phyloP scores from a whole-genome alignment of 768 basidiomycete genomes.

The Amanita molliuscula region DNA sequence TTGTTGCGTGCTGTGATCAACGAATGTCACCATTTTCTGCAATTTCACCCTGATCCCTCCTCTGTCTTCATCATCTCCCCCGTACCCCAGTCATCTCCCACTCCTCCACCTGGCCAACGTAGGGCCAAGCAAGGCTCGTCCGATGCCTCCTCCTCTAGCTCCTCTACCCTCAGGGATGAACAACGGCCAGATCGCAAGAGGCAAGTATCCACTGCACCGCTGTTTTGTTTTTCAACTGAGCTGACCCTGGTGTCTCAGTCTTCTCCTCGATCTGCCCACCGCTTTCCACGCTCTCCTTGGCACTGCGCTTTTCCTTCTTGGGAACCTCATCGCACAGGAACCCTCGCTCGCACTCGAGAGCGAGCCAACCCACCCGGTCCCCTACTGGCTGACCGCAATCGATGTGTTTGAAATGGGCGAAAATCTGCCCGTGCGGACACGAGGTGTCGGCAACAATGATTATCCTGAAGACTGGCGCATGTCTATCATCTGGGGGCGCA shows the following conservation, averaged over 20 bases:
- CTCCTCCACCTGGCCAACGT: neutral
- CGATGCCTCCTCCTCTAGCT: neutral
- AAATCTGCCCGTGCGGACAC: slow-evolving; percentile 39
- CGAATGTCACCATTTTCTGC: slow-evolving; percentile 56
- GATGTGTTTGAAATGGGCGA: slow-evolving; percentile 66
- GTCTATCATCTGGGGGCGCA: slow-evolving; percentile 58
- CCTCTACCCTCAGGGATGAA: slow-evolving; percentile 5
- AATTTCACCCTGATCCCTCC: slow-evolving; percentile 46
- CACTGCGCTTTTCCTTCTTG: slow-evolving; percentile 53
- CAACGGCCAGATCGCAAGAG: slow-evolving; percentile 7
- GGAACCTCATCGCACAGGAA: slow-evolving; percentile 46
- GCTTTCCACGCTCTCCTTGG: slow-evolving; percentile 61
- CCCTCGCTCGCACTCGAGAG: slow-evolving; percentile 38
- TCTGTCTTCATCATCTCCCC: slow-evolving; percentile 27
- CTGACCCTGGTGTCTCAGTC: slow-evolving; percentile 15
- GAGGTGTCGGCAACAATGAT: slow-evolving; percentile 17
- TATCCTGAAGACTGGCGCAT: slow-evolving; percentile 55
- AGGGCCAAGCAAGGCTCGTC: neutral
- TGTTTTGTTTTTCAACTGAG: slow-evolving; percentile 6
- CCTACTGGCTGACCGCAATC: slow-evolving; percentile 61
- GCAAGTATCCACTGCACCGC: slow-evolving; percentile 3
- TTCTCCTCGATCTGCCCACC: slow-evolving; percentile 42
- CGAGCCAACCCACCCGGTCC: slow-evolving; percentile 39
- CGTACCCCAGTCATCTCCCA: slow-evolving; percentile 8
- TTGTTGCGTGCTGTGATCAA: slow-evolving; percentile 55